Evolutionary conservation across 139 green algal genomes (phyloP).

Genomic region (Diplosphaera chodatii): DNA sequence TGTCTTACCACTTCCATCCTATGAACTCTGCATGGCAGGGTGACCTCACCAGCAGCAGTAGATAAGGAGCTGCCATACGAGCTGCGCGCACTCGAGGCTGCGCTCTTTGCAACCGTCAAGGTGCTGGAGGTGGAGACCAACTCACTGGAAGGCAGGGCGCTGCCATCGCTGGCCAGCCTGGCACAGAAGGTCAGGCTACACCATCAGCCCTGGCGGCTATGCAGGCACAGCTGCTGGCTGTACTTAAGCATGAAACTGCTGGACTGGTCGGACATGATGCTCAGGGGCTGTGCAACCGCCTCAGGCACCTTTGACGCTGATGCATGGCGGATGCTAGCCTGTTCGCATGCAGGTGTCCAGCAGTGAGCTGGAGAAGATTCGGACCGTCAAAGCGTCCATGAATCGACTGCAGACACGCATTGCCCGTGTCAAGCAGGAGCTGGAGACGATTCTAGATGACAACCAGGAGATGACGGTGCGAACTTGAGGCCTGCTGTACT

Average conservation of each 20-base stretch:
- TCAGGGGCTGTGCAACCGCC: too few species aligned
- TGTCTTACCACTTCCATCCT: too few species aligned
- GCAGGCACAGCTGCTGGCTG: background rate
- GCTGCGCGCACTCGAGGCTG: slow-evolving; percentile 33
- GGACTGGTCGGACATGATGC: too few species aligned
- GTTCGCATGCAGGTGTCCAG: slow-evolving; percentile 6
- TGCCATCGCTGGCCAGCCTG: slow-evolving; percentile 15
- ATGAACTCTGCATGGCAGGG: background rate
- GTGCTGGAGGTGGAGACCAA: slow-evolving; percentile 25
- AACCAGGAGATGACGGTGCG: slow-evolving; percentile 5
- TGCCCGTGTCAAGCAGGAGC: slow-evolving; percentile 14
- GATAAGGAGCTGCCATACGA: slow-evolving; percentile 34
- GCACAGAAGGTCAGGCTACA: slow-evolving; percentile 1
- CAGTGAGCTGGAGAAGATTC: slow-evolving; percentile 12
- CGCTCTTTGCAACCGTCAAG: slow-evolving; percentile 12
- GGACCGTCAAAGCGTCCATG: slow-evolving; percentile 11
- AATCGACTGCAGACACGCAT: slow-evolving; percentile 14
- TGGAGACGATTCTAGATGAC: slow-evolving; percentile 25
- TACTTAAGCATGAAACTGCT: too few species aligned
- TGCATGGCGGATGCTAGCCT: too few species aligned
- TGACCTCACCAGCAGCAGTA: background rate
- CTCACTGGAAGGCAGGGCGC: slow-evolving; percentile 10
- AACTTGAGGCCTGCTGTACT: too few species aligned
- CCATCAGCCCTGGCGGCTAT: background rate
- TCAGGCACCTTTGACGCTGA: too few species aligned